phyloP scores from a whole-genome alignment of 441 rosid genomes.

The Pelargonium citronellum region DNA sequence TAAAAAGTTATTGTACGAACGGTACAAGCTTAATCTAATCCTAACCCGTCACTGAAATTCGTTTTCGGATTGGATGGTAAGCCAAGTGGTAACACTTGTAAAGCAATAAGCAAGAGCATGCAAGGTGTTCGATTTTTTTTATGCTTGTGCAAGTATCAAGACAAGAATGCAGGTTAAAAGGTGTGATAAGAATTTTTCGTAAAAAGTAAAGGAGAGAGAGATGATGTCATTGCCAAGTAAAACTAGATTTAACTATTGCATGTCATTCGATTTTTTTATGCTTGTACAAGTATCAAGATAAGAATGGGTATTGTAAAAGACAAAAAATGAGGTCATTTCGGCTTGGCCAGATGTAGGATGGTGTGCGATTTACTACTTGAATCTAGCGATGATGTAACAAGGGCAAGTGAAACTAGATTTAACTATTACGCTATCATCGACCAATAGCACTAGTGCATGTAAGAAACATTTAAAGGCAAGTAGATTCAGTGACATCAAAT shows the following conservation, averaged over 20 bases:
- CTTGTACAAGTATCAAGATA: no score
- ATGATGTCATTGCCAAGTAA: no score
- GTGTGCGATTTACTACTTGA: neutral
- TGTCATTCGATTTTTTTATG: neutral
- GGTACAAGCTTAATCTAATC: neutral
- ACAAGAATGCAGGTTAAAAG: neutral
- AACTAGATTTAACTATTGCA: neutral
- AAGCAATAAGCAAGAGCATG: neutral
- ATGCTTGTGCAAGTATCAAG: neutral
- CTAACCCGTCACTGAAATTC: neutral
- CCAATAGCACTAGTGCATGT: constrained; percentile 1
- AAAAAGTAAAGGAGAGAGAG: no score
- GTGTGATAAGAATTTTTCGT: neutral
- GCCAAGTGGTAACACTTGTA: neutral
- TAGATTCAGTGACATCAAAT: constrained; percentile 24
- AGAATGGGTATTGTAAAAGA: neutral
- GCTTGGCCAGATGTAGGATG: constrained; percentile 1
- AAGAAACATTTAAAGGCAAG: constrained; percentile 19
- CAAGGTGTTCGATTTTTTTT: neutral
- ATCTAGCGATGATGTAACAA: neutral
- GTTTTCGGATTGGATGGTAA: neutral
- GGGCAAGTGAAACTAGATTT: neutral
- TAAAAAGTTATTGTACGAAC: neutral
- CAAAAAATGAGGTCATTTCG: neutral
- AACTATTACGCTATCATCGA: neutral